Evolutionary conservation across 2,329 filamentous ascomycete genomes (phyloP).

Genomic region (Talaromyces sp.): DNA sequence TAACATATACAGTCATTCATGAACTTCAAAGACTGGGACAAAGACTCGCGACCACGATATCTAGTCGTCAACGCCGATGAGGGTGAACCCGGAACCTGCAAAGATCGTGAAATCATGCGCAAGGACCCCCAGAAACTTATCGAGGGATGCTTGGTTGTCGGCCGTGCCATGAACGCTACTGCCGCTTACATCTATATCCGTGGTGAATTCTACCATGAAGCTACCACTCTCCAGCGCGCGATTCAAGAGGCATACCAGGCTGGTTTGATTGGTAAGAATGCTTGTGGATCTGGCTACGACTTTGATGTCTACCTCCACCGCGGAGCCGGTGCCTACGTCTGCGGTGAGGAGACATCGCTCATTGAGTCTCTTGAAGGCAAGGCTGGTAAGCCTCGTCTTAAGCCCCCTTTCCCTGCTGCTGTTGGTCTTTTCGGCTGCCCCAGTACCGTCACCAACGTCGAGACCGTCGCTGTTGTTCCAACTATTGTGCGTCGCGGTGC

Average conservation of each 20-base stretch:
- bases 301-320: constrained; percentile 97
- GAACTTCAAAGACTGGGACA: constrained; percentile 99
- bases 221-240: constrained; percentile 84
- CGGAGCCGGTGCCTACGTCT: constrained; percentile 95
- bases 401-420: constrained; percentile 96
- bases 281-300: constrained; percentile 93
- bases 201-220: constrained; percentile 96
- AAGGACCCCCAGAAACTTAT: constrained; percentile 99
- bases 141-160: constrained; percentile 93
- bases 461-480: constrained; percentile 91
- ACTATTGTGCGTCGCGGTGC: constrained; percentile 93
- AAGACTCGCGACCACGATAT: constrained; percentile 93
- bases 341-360: constrained; percentile 94
- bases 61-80: constrained; percentile 98
- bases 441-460: constrained; percentile 96
- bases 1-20: constrained; percentile 79
- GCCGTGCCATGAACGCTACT: constrained; percentile 97
- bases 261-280: constrained; percentile 96
- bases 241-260: constrained; percentile 98
- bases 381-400: constrained; percentile 95
- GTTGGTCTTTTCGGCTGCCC: constrained; percentile 98
- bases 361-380: constrained; percentile 99
- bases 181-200: constrained; percentile 99
- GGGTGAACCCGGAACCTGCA: constrained; percentile 98
- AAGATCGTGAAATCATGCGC: constrained; percentile 99